Conservation (phyloP, 2,329 filamentous ascomycete species). For the Diaporthe longicolla region DNA sequence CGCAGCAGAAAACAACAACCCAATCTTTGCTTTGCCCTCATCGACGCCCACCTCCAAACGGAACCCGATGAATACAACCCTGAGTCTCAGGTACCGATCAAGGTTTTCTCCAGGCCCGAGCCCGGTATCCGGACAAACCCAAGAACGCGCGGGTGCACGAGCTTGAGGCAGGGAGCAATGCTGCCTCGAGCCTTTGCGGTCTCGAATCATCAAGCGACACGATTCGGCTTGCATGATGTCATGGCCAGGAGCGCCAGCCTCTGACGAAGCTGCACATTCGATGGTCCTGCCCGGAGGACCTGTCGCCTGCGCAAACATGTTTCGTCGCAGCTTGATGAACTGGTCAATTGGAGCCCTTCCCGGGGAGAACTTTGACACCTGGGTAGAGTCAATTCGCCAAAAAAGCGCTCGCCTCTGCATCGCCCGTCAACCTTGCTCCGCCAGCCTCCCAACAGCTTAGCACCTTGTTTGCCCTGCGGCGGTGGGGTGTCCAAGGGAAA, state of each 20-base stretch:
- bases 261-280: not conserved
- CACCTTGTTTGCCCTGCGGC: constrained; percentile 23
- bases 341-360: constrained; percentile 31
- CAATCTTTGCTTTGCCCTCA: constrained; percentile 26
- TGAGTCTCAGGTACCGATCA: constrained; percentile 32
- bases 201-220: constrained; percentile 35
- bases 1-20: constrained; percentile 1
- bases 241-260: constrained; percentile 14
- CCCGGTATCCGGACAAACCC: constrained; percentile 1
- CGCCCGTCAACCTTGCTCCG: constrained; percentile 18
- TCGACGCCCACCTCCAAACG: not conserved
- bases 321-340: constrained; percentile 29
- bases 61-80: constrained; percentile 19
- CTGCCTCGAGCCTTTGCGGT: constrained; percentile 5
- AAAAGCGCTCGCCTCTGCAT: constrained; percentile 2
- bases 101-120: constrained; percentile 6
- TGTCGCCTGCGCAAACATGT: constrained; percentile 31
- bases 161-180: constrained; percentile 2
- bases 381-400: constrained; percentile 30
- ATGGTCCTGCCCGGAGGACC: constrained; percentile 5
- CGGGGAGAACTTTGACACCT: constrained; percentile 27
- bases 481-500: not conserved
- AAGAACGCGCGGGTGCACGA: not conserved
- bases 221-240: constrained; percentile 20
- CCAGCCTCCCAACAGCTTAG: constrained; percentile 15